Conservation (phyloP, 495 filamentous ascomycete species). For the Physcia stellaris region DNA sequence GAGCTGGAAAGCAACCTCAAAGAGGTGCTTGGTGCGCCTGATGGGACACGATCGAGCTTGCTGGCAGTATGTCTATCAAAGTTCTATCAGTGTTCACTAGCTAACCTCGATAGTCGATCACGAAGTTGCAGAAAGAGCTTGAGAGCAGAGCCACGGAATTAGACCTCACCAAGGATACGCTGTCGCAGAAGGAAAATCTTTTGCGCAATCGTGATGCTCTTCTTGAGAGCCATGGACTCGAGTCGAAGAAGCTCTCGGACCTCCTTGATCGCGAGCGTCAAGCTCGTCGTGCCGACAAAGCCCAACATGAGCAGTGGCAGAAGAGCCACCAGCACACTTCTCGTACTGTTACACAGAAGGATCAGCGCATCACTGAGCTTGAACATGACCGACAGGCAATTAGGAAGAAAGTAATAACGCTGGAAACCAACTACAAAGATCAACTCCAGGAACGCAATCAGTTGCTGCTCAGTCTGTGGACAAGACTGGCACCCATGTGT, state of each 20-base stretch:
- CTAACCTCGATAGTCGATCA: conserved; percentile 48
- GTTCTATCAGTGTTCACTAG: conserved; percentile 1
- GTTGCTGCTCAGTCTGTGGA: conserved; percentile 76
- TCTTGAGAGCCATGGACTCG: conserved; percentile 79
- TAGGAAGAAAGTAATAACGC: conserved; percentile 52
- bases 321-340: conserved; percentile 74
- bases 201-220: conserved; percentile 83
- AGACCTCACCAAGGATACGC: conserved; percentile 55
- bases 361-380: conserved; percentile 70
- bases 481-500: conserved; percentile 70
- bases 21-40: conserved; percentile 69
- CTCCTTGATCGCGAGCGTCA: conserved; percentile 85
- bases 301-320: conserved; percentile 74
- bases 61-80: conserved; percentile 43
- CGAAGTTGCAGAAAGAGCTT: conserved; percentile 75
- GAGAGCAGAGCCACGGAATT: conserved; percentile 72
- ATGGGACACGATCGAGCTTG: conserved; percentile 74
- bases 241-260: conserved; percentile 71
- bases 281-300: conserved; percentile 67
- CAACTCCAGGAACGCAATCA: conserved; percentile 83
- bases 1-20: conserved; percentile 82
- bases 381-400: conserved; percentile 62
- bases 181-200: conserved; percentile 76
- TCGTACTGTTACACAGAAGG: conserved; percentile 68
- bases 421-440: conserved; percentile 71